Percentiles rank a stretch among this genome's conserved stretches.
Evolutionary conservation across 306 rosid species (phyloP).

Genomic region (Abrus precatorius): DNA sequence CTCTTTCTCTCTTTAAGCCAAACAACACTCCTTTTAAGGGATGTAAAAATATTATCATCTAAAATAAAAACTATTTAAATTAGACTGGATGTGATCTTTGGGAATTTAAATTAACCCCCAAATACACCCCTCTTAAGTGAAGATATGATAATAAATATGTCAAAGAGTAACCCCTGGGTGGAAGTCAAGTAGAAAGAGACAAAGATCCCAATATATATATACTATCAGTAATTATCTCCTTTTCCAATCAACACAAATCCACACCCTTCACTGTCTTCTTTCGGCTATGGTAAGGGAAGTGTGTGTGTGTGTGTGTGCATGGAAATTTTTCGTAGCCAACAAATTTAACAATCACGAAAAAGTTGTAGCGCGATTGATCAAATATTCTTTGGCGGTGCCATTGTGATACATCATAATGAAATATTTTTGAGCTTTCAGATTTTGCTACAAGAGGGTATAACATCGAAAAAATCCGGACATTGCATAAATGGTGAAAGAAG

Average conservation of each 20-base stretch:
- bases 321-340: constrained; percentile 1
- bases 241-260: constrained; percentile 14
- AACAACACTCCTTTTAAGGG: no score
- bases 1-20: no score
- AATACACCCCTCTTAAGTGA: background rate
- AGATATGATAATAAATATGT: background rate
- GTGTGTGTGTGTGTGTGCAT: background rate
- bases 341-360: background rate
- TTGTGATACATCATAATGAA: constrained; percentile 35
- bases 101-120: constrained; percentile 22
- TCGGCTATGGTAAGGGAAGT: background rate
- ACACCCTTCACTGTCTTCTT: constrained; percentile 42
- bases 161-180: constrained; percentile 22
- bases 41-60: no score
- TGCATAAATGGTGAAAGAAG: constrained; percentile 46
- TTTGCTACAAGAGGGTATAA: constrained; percentile 27
- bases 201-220: constrained; percentile 23
- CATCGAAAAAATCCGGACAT: constrained; percentile 40
- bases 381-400: constrained; percentile 1
- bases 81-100: background rate
- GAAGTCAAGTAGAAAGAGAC: constrained; percentile 51
- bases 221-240: constrained; percentile 5
- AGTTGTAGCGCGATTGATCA: background rate
- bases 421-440: constrained; percentile 6
- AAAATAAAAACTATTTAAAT: constrained; percentile 14